A percentile compares a stretch with the other conserved stretches of the same genome.
These are phyloP conservation scores for Aspergillus nanangensis DNA, from an alignment of 495 filamentous ascomycete species.

Conservation along the genomic window DNA sequence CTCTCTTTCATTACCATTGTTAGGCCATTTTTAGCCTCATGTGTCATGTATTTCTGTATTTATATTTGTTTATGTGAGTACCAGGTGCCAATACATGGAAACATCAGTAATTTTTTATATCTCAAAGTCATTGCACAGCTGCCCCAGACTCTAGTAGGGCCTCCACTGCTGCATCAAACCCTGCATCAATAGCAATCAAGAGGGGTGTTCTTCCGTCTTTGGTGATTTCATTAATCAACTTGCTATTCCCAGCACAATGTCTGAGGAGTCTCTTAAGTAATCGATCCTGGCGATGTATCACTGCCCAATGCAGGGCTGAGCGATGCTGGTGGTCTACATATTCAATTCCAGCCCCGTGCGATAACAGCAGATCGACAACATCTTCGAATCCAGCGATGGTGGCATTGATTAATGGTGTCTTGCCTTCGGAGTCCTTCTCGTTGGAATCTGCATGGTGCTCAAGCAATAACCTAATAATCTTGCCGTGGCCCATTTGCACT, in stretches of 20 bases:
- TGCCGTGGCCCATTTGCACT: slow-evolving; percentile 6
- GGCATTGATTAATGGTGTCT: slow-evolving; percentile 1
- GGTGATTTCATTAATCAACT: neutral
- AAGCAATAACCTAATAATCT: slow-evolving; percentile 2
- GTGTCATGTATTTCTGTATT: too few relatives aligned
- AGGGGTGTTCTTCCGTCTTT: slow-evolving; percentile 3
- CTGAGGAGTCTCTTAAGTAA: slow-evolving; percentile 1
- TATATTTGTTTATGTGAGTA: too few relatives aligned
- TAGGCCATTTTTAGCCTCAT: too few relatives aligned
- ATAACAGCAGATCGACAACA: slow-evolving; percentile 2
- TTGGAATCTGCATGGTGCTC: slow-evolving; percentile 1
- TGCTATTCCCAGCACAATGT: neutral
- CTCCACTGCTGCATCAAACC: slow-evolving; percentile 4
- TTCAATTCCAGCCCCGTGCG: neutral
- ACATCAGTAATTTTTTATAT: too few relatives aligned
- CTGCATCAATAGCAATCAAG: slow-evolving; percentile 1
- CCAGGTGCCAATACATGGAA: too few relatives aligned
- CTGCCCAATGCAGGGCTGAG: slow-evolving; percentile 6
- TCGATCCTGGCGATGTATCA: neutral
- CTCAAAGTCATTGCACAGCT: too few relatives aligned
- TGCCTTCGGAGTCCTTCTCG: slow-evolving; percentile 2
- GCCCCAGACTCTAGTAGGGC: slow-evolving; percentile 2
- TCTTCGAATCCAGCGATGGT: slow-evolving; percentile 1
- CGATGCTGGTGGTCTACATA: neutral
- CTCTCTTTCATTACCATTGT: too few relatives aligned